Base-by-base conservation (phyloP, 345 rosid species). In the Brassica incana region DNA sequence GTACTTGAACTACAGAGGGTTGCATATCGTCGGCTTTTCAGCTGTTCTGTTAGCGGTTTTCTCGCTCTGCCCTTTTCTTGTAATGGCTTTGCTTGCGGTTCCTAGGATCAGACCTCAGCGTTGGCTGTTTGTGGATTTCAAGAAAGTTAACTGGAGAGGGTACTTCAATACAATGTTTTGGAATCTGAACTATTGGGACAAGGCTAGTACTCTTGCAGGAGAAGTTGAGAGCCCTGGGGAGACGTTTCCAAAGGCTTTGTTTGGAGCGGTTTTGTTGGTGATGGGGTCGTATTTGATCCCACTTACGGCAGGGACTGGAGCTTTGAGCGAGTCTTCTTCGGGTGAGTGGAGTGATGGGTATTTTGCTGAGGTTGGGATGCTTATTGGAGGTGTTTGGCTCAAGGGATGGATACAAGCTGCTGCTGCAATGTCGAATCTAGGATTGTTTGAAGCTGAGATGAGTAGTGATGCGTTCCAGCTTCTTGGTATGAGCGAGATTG, bases 391-490 rank as follows among this genome's bases (percentile, higher is more conserved):
- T 38, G 83, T 81, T 77, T 89, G 97, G 97, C 95, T 92, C 29
- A 92, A 85, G 65, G 88, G 92, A 78, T 94, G 98, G 97, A 90
- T 92, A 72, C 98, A 94, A 84, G 97, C 93, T 5, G 95, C 98
- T 81, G 87, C 98, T 33, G 98, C 95, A 1, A 86, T 89, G 93
- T 94, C 98, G 2, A 94, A 94, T 72, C 70, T 94, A 78, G 98
- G 97, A n/a, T 80, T 94, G 84, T 94, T 92, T 84, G 97, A 91
- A 83, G 98, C 98, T 2, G 98, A 94, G 83, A 92, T 94, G 98
- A 94, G 98, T 74, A 86, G 86, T 29, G 98, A 92, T 81, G 93
- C 97, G 5, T 94, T 88, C 60, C 98, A 94, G 80, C 91, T 94
- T 80, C 93, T 94, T 23, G 98, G 98, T 67, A 94, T 92, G 97